Evolutionary conservation across 225 moss, liverwort and hornwort genomes (phyloP).

Genomic region (Lunularia cruciata): DNA sequence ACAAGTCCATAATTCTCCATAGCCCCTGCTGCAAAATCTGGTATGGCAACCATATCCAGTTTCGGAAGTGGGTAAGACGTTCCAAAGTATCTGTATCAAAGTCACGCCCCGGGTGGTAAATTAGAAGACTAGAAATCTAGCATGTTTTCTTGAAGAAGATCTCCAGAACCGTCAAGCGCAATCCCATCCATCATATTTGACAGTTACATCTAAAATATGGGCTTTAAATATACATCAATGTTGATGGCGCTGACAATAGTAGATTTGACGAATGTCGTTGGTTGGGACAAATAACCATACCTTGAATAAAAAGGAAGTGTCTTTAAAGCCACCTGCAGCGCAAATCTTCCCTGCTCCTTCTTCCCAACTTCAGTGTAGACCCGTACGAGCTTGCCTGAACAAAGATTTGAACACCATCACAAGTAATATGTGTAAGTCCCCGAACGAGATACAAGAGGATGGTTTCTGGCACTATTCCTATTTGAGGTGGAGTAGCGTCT

Average conservation of each 20-base stretch:
- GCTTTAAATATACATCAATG: too few relatives aligned
- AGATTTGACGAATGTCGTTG: too few relatives aligned
- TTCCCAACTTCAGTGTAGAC: slow-evolving; percentile 72
- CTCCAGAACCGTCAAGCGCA: too few relatives aligned
- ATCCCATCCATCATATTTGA: too few relatives aligned
- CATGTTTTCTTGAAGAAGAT: too few relatives aligned
- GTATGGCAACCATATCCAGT: slow-evolving; percentile 80
- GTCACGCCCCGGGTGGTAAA: background rate
- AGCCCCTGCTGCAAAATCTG: slow-evolving; percentile 80
- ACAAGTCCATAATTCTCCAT: slow-evolving; percentile 84
- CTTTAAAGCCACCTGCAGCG: slow-evolving; percentile 63
- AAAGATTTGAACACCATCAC: background rate
- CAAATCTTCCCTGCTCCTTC: slow-evolving; percentile 65
- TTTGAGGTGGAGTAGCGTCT: too few relatives aligned
- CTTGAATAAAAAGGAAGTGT: slow-evolving; percentile 71
- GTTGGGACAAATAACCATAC: too few relatives aligned
- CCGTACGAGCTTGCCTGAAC: slow-evolving; percentile 57
- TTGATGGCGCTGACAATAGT: too few relatives aligned
- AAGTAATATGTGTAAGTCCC: too few relatives aligned
- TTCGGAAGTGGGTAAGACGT: slow-evolving; percentile 73
- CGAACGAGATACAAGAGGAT: background rate
- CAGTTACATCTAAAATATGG: too few relatives aligned
- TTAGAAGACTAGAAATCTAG: too few relatives aligned
- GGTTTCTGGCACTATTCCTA: too few relatives aligned
- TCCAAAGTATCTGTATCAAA: slow-evolving; percentile 67